A percentile compares a stretch with the other conserved stretches of the same genome.
These are phyloP conservation scores for Venturia nashicola DNA, from an alignment of 2,329 filamentous ascomycete genomes.

Conservation along the genomic window DNA sequence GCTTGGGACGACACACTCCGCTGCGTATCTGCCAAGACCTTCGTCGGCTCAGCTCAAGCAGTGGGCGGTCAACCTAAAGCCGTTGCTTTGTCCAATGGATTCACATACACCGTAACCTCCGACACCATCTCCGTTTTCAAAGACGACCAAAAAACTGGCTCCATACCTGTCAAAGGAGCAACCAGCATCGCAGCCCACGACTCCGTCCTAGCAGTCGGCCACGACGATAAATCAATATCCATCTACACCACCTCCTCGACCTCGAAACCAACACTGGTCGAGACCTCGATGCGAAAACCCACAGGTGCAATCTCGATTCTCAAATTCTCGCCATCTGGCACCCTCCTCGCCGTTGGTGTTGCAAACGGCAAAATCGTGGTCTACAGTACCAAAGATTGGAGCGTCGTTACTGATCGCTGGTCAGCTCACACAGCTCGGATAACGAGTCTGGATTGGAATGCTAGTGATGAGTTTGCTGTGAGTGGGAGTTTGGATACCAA, in stretches of 20 bases:
- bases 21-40: slow-evolving; percentile 65
- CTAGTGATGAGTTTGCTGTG: slow-evolving; percentile 61
- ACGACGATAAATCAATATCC: slow-evolving; percentile 59
- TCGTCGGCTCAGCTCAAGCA: slow-evolving; percentile 55
- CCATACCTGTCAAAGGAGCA: slow-evolving; percentile 48
- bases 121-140: slow-evolving; percentile 48
- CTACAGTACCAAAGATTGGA: slow-evolving; percentile 55
- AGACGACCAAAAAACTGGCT: slow-evolving; percentile 42
- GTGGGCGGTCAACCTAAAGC: slow-evolving; percentile 73
- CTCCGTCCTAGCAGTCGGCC: slow-evolving; percentile 61
- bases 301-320: slow-evolving; percentile 64
- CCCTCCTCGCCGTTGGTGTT: slow-evolving; percentile 69
- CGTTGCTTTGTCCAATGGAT: slow-evolving; percentile 41
- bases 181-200: slow-evolving; percentile 60
- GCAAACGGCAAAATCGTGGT: slow-evolving; percentile 78
- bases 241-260: slow-evolving; percentile 53
- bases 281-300: slow-evolving; percentile 50
- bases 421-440: slow-evolving; percentile 58
- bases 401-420: slow-evolving; percentile 70
- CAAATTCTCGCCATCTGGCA: slow-evolving; percentile 71
- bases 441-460: slow-evolving; percentile 64
- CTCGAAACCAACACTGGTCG: slow-evolving; percentile 37
- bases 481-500: slow-evolving; percentile 86
- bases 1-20: slow-evolving; percentile 92
- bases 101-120: slow-evolving; percentile 37